Conservation (phyloP, 2,329 filamentous ascomycete species). For the Xylariaceae sp. region DNA sequence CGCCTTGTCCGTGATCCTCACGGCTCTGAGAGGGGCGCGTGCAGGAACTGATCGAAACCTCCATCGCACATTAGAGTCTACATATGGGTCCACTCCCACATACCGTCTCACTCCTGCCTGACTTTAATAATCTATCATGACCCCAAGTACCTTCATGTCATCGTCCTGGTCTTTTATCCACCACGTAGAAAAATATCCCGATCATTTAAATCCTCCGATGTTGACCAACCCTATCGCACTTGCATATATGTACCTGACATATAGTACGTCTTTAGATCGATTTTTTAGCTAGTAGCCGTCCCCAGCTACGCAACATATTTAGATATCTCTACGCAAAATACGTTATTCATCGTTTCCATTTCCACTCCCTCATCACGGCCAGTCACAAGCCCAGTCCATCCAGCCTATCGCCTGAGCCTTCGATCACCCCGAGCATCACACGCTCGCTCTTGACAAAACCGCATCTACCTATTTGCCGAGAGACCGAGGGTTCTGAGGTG, state of each 20-base stretch:
- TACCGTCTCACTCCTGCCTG: constrained; percentile 11
- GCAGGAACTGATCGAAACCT: not conserved
- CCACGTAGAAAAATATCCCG: constrained; percentile 16
- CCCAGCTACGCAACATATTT: too few species aligned
- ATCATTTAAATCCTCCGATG: constrained; percentile 22
- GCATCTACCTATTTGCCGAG: too few species aligned
- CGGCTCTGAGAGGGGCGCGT: not conserved
- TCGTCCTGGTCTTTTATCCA: constrained; percentile 8
- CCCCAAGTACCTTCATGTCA: constrained; percentile 13
- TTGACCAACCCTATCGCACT: constrained; percentile 21
- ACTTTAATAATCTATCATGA: constrained; percentile 20
- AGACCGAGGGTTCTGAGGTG: too few species aligned
- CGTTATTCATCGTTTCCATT: too few species aligned
- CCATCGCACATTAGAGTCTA: constrained; percentile 15
- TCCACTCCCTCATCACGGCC: too few species aligned
- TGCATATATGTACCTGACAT: constrained; percentile 14
- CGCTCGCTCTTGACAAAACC: too few species aligned
- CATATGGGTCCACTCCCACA: constrained; percentile 23
- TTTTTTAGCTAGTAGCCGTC: too few species aligned
- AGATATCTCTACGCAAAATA: too few species aligned
- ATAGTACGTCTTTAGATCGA: not conserved
- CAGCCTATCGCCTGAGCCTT: too few species aligned
- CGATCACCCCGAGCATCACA: too few species aligned
- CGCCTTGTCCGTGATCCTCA: not conserved
- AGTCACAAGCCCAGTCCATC: too few species aligned